Evolutionary conservation across 192 early-diverging fungal genomes (phyloP), one percentile per base, ranked within the genome.

Genomic region (Nowakowskiella sp.): DNA sequence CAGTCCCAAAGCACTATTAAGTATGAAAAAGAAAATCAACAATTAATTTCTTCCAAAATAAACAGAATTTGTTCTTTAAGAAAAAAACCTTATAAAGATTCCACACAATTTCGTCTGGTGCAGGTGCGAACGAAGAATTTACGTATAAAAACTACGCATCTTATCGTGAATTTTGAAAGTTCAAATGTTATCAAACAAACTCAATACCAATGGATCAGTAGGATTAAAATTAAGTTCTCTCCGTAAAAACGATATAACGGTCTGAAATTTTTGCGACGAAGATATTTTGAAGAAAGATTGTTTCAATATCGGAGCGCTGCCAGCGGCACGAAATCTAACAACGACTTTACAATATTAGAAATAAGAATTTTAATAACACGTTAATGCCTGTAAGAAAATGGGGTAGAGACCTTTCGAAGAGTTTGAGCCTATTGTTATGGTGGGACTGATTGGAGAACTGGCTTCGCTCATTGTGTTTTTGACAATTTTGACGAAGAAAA

Each of bases 81-180:
- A 42, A 0, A 31, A 6, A 54, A 78, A 89, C 87, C 74, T 86
- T 85, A 57, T 76, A 76, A 47, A 95, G 56, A 60, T 87, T 92
- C 4, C 74, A 68, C 2, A 95, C 82, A 25, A 80, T 77, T 67
- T 92, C 92, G 59, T 95, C 92, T 10, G 92, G 92, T 26, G 92
- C 79, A 6, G 92, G 92, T 8, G 90, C 84, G 65, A 95, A 95
- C n/a, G 90, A 87, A 58, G 85, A 87, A 61, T 91, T 92, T 13
- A 95, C 78, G 64, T 95, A 95, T 21, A 95, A 67, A 59, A 94
- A 91, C 88, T 90, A 55, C 22, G 45, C 32, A 31, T 6, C 30
- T 1, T 44, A 31, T 25, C 10, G 46, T 7, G 61, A n/a, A 42
- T 8, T 42, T 16, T 13, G 8, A 13, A 27, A 61, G 31, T 16